Evolutionary conservation across 805 yeast species (phyloP), one percentile per base, ranked within the genome.

Genomic region (Isabelozyma pseudorhagii): DNA sequence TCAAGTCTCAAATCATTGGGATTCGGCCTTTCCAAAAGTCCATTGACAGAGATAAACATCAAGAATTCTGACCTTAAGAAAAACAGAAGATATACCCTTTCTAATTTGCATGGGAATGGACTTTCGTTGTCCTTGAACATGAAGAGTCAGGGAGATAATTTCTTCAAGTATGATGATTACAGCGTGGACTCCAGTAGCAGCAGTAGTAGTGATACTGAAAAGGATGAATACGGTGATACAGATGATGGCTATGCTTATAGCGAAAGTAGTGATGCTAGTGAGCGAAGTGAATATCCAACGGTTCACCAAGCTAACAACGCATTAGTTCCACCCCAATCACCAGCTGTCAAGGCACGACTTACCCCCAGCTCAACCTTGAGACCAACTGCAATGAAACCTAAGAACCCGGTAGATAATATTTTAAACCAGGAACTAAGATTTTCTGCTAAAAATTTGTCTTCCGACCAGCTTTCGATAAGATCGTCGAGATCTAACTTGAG

Each of bases 51-150:
- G 28, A 15, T 21, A 5, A 41, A 21, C 28, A 21, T 41, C 8
- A 18, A 17, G 11, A 8, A 11, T 18, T 41, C 28, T 4, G 45
- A 42, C 14, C n/a, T 42, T 28, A 55, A 64, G 38, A 51, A 59
- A 7, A 74, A 72, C 46, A 61, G 81, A 49, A 63, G 82, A 42
- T 76, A 72, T 48, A 77, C 83, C 0, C 64, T 89, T 17, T 81
- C 93, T 8, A 82, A 84, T 46, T 65, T 90, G 46, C 94, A 88
- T 60, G 83, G 81, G 51, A 72, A 86, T 56, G 97, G 97, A 0
- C 58, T 72, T 49, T 63, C 76, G 1, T 80, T 91, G 4, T 83
- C 94, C 1, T 78, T 89, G 51, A 84, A 85, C 46, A 87, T 92
- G 85, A 84, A 84, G 50, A 81, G 93, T 3, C 72, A 67, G 48